Conservation (phyloP, 2,329 filamentous ascomycete species). For the Trichoderma atroviride region DNA sequence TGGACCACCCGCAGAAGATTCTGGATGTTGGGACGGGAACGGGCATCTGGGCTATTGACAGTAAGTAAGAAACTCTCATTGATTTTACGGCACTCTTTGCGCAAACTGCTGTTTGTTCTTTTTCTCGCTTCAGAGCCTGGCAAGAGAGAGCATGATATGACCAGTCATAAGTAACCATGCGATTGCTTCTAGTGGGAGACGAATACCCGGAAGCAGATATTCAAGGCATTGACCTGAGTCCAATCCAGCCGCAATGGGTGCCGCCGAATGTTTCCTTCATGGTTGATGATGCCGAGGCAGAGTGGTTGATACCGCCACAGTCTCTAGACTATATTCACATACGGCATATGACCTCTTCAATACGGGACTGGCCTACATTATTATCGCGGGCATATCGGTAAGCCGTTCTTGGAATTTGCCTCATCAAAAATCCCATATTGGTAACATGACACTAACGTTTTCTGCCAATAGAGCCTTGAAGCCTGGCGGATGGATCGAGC, state of each 20-base stretch:
- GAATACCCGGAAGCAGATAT: slow-evolving; percentile 44
- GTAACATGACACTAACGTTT: neutral
- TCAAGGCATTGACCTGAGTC: slow-evolving; percentile 45
- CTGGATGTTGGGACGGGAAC: slow-evolving; percentile 46
- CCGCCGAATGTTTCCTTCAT: slow-evolving; percentile 44
- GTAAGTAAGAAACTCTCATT: slow-evolving; percentile 34
- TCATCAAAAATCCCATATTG: neutral
- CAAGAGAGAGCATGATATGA: neutral
- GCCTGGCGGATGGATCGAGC: slow-evolving; percentile 52
- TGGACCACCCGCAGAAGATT: slow-evolving; percentile 42
- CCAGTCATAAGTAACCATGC: slow-evolving; percentile 11
- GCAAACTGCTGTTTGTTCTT: neutral
- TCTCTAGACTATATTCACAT: slow-evolving; percentile 41
- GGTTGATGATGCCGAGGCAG: slow-evolving; percentile 40
- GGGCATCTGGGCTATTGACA: slow-evolving; percentile 51
- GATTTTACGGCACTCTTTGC: neutral
- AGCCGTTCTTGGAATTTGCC: neutral
- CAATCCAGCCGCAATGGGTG: slow-evolving; percentile 40
- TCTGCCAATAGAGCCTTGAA: slow-evolving; percentile 34
- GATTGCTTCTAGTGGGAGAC: slow-evolving; percentile 38
- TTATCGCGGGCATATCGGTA: slow-evolving; percentile 17
- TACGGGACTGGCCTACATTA: slow-evolving; percentile 36
- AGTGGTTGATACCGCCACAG: slow-evolving; percentile 48
- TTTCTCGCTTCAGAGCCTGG: neutral
- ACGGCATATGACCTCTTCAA: slow-evolving; percentile 36